Evolutionary conservation across 2,329 filamentous ascomycete species (phyloP).

Genomic region (Aspergillus cejpii): DNA sequence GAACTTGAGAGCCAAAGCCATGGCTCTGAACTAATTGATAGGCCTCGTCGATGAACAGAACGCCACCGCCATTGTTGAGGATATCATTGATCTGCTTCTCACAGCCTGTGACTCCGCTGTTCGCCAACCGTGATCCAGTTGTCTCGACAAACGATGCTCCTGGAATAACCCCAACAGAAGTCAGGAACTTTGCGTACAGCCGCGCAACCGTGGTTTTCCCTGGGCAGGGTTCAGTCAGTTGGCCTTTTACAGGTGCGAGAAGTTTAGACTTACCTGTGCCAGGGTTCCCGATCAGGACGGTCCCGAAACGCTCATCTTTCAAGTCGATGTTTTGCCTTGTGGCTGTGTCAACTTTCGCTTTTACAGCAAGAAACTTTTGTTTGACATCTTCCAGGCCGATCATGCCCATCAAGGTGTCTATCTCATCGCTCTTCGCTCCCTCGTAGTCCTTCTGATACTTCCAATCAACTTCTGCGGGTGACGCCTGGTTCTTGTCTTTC

Average conservation of each 20-base stretch:
- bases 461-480: slow-evolving; percentile 52
- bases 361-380: slow-evolving; percentile 55
- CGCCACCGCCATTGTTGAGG: slow-evolving; percentile 56
- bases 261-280: slow-evolving; percentile 59
- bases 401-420: slow-evolving; percentile 64
- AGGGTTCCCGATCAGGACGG: slow-evolving; percentile 63
- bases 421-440: slow-evolving; percentile 44
- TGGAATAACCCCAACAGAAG: slow-evolving; percentile 55
- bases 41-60: slow-evolving; percentile 71
- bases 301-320: slow-evolving; percentile 54
- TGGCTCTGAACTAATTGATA: slow-evolving; percentile 63
- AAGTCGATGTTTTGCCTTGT: slow-evolving; percentile 54
- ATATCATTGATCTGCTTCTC: slow-evolving; percentile 54
- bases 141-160: slow-evolving; percentile 58
- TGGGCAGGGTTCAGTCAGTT: slow-evolving; percentile 14
- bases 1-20: slow-evolving; percentile 52
- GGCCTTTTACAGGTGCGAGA: not conserved
- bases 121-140: slow-evolving; percentile 60
- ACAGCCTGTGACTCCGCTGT: slow-evolving; percentile 53
- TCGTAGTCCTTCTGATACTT: slow-evolving; percentile 52
- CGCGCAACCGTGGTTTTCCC: slow-evolving; percentile 71
- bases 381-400: slow-evolving; percentile 67
- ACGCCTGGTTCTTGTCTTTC: not conserved
- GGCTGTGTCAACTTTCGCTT: slow-evolving; percentile 55
- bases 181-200: slow-evolving; percentile 60